phyloP scores from a whole-genome alignment of 2,329 filamentous ascomycete species.

The Basipetospora chlamydospora region DNA sequence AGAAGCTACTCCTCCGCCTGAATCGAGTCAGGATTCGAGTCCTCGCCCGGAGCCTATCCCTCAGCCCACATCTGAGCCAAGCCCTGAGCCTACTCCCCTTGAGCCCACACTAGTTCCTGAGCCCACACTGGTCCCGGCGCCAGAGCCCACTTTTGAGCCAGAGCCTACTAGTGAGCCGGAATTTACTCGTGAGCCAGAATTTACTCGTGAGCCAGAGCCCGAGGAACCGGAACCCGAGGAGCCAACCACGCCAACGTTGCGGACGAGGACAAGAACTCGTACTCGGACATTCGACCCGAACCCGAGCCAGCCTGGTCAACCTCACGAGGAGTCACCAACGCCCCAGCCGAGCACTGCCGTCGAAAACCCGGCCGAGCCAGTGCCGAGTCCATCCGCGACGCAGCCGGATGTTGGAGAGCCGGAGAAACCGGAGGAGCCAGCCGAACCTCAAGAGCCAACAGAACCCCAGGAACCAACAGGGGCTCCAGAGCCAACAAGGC shows the following conservation, averaged over 20 bases:
- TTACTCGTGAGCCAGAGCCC: background rate
- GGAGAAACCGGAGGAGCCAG: background rate
- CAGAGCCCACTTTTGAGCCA: no score
- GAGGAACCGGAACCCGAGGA: background rate
- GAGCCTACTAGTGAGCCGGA: background rate
- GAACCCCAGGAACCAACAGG: background rate
- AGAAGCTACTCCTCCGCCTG: background rate
- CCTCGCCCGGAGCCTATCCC: conserved; percentile 1
- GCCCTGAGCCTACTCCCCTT: background rate
- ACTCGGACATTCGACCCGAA: background rate
- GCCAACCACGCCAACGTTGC: background rate
- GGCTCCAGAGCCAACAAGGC: no score
- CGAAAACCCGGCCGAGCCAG: no score
- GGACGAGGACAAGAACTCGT: background rate
- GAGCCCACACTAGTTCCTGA: background rate
- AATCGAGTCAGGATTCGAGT: background rate
- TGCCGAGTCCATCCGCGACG: no score
- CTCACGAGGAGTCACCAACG: background rate
- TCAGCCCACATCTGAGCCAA: background rate
- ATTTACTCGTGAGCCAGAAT: background rate
- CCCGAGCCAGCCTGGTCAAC: background rate
- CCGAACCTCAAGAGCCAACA: background rate
- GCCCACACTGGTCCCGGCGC: background rate
- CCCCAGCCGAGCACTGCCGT: no score
- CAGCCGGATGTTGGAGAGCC: background rate